phyloP scores from a whole-genome alignment of 148 eudicot genomes.

The Rhododendron ferrugineum region DNA sequence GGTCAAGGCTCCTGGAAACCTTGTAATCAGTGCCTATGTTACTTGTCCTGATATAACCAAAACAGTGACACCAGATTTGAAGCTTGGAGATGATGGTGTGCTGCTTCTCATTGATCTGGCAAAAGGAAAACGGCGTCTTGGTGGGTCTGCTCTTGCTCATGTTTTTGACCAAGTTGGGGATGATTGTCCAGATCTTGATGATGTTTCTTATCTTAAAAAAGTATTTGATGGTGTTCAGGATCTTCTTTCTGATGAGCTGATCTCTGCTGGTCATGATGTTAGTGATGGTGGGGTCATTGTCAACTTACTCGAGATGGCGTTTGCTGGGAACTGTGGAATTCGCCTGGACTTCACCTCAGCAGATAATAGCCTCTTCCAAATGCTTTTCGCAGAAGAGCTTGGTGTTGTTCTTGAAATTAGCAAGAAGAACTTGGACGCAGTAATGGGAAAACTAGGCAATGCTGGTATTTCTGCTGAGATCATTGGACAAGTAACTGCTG shows the following conservation, averaged over 20 bases:
- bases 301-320: constrained; percentile 77
- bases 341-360: constrained; percentile 46
- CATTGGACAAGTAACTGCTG: constrained; percentile 58
- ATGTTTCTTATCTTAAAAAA: constrained; percentile 61
- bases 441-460: constrained; percentile 33
- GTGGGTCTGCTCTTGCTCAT: constrained; percentile 95
- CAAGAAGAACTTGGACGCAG: constrained; percentile 37
- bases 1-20: constrained; percentile 92
- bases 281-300: constrained; percentile 87
- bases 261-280: constrained; percentile 90
- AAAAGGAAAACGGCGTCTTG: constrained; percentile 77
- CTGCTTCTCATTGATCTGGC: constrained; percentile 77
- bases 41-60: constrained; percentile 87
- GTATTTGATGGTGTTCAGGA: constrained; percentile 70
- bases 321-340: constrained; percentile 90
- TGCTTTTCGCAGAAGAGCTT: constrained; percentile 82
- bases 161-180: constrained; percentile 81
- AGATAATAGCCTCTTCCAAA: constrained; percentile 43
- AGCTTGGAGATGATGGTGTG: constrained; percentile 72
- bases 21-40: constrained; percentile 82
- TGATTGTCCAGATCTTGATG: constrained; percentile 82
- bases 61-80: constrained; percentile 93
- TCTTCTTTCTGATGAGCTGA: constrained; percentile 52
- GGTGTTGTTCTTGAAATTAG: constrained; percentile 77
- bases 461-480: constrained; percentile 48